Base-by-base conservation (phyloP, 306 rosid species). In the Begonia peltatifolia region DNA sequence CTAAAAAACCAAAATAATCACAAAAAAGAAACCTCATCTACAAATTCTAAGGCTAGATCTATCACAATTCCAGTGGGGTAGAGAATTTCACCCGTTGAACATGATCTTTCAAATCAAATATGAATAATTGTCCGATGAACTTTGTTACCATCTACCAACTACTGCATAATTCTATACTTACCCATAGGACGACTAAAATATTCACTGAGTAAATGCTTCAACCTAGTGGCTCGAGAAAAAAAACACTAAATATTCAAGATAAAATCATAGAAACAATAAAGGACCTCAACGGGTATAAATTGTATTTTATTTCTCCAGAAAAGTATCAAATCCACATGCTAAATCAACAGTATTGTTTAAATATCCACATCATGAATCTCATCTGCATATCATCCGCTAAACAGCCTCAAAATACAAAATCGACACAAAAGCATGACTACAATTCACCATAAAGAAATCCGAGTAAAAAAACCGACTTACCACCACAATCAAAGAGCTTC, bases 401-500 rank as follows among this genome's bases (percentile, higher is more conserved):
- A 55, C 51, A 67, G 12, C 6, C 46, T 5, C 10, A 16, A 25
- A 14, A 48, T 20, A 6, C 11, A 69, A 58, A 47, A 16, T 25
- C 5, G 18, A 60, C 16, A 12, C 48, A 61, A 47, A 66, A 46
- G 36, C 41, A 36, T 20, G 44, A 22, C 8, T 5, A 64, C 4
- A 66, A 13, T 9, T 22, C 15, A 47, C 48, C 12, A 63, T 46
- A 63, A 53, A 3, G 17, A 63, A 65, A 44, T 46, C 60, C 11
- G 7, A 42, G 0, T 10, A 35, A 13, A 11, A 17, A 53, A 38
- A 30, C 30, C 20, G 23, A 55, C 81, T 76, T 65, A 92, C 99
- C 96, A 9, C 81, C 52, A 71, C 83, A 92, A 65, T 76, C 81
- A 46, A 83, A 73, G 65, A 92, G 80, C 71, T 86, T 61, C 46